Evolutionary conservation across 345 rosid species (phyloP).

Genomic region (Cardamine occulta): DNA sequence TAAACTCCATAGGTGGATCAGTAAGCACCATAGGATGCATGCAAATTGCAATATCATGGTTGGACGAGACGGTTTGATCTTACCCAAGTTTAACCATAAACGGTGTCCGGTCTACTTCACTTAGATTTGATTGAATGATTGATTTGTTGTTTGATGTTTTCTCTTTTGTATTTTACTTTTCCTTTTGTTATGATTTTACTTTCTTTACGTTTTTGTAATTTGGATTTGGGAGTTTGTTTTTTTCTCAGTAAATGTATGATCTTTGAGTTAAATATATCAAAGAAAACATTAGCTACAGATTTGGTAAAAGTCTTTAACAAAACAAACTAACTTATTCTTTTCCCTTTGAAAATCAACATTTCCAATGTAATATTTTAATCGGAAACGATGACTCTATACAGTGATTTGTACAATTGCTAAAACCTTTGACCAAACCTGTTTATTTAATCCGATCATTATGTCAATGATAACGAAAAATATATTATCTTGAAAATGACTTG

Average conservation of each 20-base stretch:
- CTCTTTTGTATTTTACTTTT: constrained; percentile 17
- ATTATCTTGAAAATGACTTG: not conserved
- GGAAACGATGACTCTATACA: constrained; percentile 5
- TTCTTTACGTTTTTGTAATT: constrained; percentile 20
- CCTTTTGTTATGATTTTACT: constrained; percentile 13
- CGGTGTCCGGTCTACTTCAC: constrained; percentile 82
- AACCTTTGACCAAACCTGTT: constrained; percentile 7
- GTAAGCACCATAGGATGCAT: constrained; percentile 66
- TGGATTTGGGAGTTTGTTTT: constrained; percentile 29
- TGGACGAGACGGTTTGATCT: constrained; percentile 63
- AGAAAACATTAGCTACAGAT: constrained; percentile 9
- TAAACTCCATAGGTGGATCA: constrained; percentile 65
- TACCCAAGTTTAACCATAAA: constrained; percentile 52
- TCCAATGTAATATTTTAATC: not conserved
- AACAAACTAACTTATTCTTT: not conserved
- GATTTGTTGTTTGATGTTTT: constrained; percentile 22
- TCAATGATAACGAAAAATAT: not conserved
- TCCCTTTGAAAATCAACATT: not conserved
- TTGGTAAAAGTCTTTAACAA: not conserved
- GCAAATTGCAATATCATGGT: constrained; percentile 62
- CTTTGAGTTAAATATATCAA: constrained; percentile 14
- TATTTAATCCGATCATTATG: constrained; percentile 18
- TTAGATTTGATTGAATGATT: constrained; percentile 38
- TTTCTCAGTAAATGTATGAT: constrained; percentile 19
- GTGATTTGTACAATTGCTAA: not conserved